These are phyloP conservation scores for Saprolegnia diclina DNA, from an alignment of 352 stramenopile genomes.

Conservation along the genomic window DNA sequence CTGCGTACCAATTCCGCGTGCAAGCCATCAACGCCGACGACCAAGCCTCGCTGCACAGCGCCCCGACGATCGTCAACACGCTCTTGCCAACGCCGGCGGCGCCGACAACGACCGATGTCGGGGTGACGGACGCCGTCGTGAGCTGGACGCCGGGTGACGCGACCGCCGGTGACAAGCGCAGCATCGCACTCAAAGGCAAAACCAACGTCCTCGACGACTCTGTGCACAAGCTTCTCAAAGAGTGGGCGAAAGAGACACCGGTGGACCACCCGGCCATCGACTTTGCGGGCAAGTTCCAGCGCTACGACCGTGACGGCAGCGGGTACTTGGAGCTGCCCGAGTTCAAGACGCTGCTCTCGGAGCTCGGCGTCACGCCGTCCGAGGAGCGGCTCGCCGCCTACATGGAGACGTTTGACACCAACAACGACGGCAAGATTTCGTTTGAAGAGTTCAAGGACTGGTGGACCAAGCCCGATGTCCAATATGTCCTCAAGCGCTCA, in stretches of 20 bases:
- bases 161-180: slow-evolving; percentile 34
- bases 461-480: slow-evolving; percentile 77
- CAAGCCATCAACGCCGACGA: slow-evolving; percentile 77
- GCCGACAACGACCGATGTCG: slow-evolving; percentile 38
- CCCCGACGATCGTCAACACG: slow-evolving; percentile 77
- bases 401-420: slow-evolving; percentile 71
- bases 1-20: slow-evolving; percentile 86
- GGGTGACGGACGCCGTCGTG: slow-evolving; percentile 39
- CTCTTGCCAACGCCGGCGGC: slow-evolving; percentile 61
- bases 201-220: slow-evolving; percentile 45
- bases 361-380: slow-evolving; percentile 76
- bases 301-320: slow-evolving; percentile 67
- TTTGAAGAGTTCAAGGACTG: slow-evolving; percentile 84
- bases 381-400: slow-evolving; percentile 80
- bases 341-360: slow-evolving; percentile 76
- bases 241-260: slow-evolving; percentile 77
- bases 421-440: slow-evolving; percentile 78
- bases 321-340: slow-evolving; percentile 77
- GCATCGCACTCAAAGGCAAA: slow-evolving; percentile 28
- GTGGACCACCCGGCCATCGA: slow-evolving; percentile 65
- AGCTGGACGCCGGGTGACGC: slow-evolving; percentile 46
- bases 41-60: slow-evolving; percentile 58
- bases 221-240: slow-evolving; percentile 69
- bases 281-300: slow-evolving; percentile 65
- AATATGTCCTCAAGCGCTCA: slow-evolving; percentile 81